Evolutionary conservation across 768 basidiomycete species (phyloP), one percentile per base, ranked within the genome.

Genomic region (Leccinellum luteum): DNA sequence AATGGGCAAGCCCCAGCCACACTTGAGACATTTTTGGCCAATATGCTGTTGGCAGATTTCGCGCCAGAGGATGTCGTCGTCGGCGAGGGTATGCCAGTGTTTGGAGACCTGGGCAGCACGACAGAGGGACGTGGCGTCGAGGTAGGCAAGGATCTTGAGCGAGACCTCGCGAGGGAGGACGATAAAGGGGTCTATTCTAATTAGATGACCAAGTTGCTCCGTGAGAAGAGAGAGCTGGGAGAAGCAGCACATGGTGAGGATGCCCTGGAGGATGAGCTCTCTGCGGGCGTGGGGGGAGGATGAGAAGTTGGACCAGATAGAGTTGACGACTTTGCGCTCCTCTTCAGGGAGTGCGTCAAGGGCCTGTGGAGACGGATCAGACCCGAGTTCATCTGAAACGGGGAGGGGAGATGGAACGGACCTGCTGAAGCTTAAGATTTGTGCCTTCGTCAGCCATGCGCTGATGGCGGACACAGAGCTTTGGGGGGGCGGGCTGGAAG

Each of bases 161-260:
- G 81, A 84, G 65, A 97, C 82, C 72, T 99, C 96, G 58, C 91
- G 86, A 2, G 97, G 97, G 48, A 99, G 83, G 61, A 93, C 84
- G 48, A 81, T 76, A 74, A 98, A 94, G 10, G 96, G 97, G 71
- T 99, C 97, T 73, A 98, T 87, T 64, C 97, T 88, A 72, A 97
- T 98, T 64, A 98, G 87, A 63, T 92, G 87, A 32, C 86, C 79
- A 59, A 98, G 90, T 53, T 94, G 89, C 61, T 97, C 92, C 30
- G 94, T 89, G 57, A 99, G 87, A 51, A 98, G 89, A 27, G 97
- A 98, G 28, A 99, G 87, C 68, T 99, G 94, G 48, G 92, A 95
- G 78, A 97, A 98, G 75, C 97, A 98, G 73, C 95, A 98, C 94
- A 99, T 98, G 15, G 97, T 98, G 64, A 99, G 85, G 57, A 99